Percentiles rank a stretch among this genome's conserved stretches.
These are phyloP conservation scores for Penium margaritaceum DNA, from an alignment of 139 green algal genomes.

Conservation along the genomic window DNA sequence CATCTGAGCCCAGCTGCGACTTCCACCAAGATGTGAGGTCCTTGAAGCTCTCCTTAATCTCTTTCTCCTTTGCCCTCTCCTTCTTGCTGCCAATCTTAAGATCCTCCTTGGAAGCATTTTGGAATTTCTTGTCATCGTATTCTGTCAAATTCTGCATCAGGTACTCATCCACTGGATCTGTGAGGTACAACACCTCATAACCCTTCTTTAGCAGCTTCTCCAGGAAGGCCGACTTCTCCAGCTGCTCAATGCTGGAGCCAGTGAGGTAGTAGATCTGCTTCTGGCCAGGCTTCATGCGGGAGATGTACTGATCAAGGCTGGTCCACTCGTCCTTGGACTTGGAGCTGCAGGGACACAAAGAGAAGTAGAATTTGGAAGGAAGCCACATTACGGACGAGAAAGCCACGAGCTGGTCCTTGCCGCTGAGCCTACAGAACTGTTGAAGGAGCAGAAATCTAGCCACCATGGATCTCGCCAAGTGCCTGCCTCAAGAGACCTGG, in stretches of 20 bases:
- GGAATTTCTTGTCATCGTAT: conserved; percentile 89
- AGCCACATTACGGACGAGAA: too few relatives aligned
- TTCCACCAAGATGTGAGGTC: conserved; percentile 89
- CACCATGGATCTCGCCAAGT: too few relatives aligned
- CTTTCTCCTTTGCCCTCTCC: conserved; percentile 68
- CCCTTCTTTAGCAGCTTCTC: conserved; percentile 60
- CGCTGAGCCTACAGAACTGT: too few relatives aligned
- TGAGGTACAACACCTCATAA: conserved; percentile 91
- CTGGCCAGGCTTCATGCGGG: conserved; percentile 82
- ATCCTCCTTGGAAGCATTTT: conserved; percentile 88
- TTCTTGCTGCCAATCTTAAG: conserved; percentile 81
- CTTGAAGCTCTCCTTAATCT: conserved; percentile 79
- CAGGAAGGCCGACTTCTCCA: conserved; percentile 65
- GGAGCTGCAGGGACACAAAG: too few relatives aligned
- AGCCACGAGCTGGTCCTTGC: too few relatives aligned
- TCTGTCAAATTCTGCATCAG: conserved; percentile 84
- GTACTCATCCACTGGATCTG: conserved; percentile 94
- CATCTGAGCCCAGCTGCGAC: conserved; percentile 58
- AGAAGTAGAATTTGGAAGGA: too few relatives aligned
- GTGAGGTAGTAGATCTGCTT: conserved; percentile 95
- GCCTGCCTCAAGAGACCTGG: too few relatives aligned
- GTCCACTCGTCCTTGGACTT: conserved; percentile 66
- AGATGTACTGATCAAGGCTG: conserved; percentile 79
- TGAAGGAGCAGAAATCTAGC: too few relatives aligned
- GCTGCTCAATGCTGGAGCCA: conserved; percentile 65